Conservation (phyloP, 805 yeast species). For the Yarrowia phangngaensis region DNA sequence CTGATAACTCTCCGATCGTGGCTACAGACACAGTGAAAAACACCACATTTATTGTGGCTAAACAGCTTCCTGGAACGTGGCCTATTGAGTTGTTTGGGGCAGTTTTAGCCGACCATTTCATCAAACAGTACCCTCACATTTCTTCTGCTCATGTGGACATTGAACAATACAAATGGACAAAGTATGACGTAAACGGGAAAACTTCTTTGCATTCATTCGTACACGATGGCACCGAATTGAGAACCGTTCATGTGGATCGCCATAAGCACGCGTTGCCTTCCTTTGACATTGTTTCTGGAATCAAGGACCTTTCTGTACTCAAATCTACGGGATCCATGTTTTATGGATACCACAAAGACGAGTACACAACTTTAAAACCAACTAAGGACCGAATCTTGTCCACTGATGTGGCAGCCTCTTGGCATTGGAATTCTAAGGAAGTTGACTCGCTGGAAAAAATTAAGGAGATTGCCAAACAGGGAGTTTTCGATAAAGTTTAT, state of each 20-base stretch:
- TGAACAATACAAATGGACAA: slow-evolving; percentile 74
- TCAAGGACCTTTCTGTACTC: slow-evolving; percentile 76
- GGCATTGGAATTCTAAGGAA: slow-evolving; percentile 29
- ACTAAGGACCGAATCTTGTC: slow-evolving; percentile 81
- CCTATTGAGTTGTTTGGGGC: slow-evolving; percentile 90
- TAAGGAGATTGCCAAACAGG: slow-evolving; percentile 51
- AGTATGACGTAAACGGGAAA: slow-evolving; percentile 68
- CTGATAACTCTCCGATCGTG: slow-evolving; percentile 83
- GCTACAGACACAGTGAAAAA: slow-evolving; percentile 94
- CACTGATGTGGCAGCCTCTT: slow-evolving; percentile 68
- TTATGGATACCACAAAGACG: slow-evolving; percentile 80
- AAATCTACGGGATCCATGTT: slow-evolving; percentile 93
- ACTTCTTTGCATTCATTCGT: slow-evolving; percentile 75
- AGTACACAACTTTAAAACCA: slow-evolving; percentile 81
- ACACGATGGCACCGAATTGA: slow-evolving; percentile 79
- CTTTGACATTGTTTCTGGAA: slow-evolving; percentile 59
- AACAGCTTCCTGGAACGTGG: slow-evolving; percentile 69
- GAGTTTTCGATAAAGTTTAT: slow-evolving; percentile 63
- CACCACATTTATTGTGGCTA: slow-evolving; percentile 79
- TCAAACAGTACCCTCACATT: slow-evolving; percentile 71
- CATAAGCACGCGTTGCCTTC: slow-evolving; percentile 39
- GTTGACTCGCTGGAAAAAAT: slow-evolving; percentile 44
- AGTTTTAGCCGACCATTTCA: slow-evolving; percentile 75
- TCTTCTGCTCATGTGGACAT: slow-evolving; percentile 65
- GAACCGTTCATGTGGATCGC: slow-evolving; percentile 46